These are phyloP conservation scores for Oryza australiensis DNA, from an alignment of 176 grass and related monocot species.

Conservation along the genomic window DNA sequence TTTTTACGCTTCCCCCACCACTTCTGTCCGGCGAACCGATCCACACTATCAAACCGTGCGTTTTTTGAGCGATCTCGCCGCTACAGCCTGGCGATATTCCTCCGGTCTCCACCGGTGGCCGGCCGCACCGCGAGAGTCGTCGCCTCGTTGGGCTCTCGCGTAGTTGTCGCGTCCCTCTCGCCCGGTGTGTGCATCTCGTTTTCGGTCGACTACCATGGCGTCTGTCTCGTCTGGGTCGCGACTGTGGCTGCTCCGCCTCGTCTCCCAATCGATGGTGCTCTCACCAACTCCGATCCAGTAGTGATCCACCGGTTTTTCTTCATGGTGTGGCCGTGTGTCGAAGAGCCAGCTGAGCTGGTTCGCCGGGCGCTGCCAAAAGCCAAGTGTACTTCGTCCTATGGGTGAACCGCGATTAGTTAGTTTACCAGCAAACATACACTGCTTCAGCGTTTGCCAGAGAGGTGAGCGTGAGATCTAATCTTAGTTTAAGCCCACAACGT, in stretches of 20 bases:
- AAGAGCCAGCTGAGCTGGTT: background rate
- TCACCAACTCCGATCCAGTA: constrained; percentile 2
- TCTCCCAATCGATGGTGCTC: background rate
- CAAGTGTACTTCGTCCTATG: constrained; percentile 1
- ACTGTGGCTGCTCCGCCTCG: constrained; percentile 23
- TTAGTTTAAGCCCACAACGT: constrained; percentile 36
- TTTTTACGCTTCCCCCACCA: background rate
- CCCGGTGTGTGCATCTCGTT: background rate
- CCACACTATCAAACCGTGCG: background rate
- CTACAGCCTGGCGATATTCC: constrained; percentile 43
- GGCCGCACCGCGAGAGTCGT: background rate
- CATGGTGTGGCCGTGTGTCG: background rate
- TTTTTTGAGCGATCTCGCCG: background rate
- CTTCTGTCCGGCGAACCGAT: constrained; percentile 33
- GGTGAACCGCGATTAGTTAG: constrained; percentile 8
- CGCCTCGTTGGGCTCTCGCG: background rate
- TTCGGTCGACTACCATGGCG: background rate
- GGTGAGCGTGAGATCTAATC: constrained; percentile 14
- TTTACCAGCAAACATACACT: constrained; percentile 7
- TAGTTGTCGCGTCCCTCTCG: constrained; percentile 43
- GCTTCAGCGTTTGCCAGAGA: constrained; percentile 8
- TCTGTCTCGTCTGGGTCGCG: constrained; percentile 6
- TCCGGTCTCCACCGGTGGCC: background rate
- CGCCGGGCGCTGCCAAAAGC: background rate
- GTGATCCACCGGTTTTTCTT: constrained; percentile 17